Percentiles rank a stretch among this genome's conserved stretches.
Conservation (phyloP, 495 filamentous ascomycete species). For the Podospora australis region DNA sequence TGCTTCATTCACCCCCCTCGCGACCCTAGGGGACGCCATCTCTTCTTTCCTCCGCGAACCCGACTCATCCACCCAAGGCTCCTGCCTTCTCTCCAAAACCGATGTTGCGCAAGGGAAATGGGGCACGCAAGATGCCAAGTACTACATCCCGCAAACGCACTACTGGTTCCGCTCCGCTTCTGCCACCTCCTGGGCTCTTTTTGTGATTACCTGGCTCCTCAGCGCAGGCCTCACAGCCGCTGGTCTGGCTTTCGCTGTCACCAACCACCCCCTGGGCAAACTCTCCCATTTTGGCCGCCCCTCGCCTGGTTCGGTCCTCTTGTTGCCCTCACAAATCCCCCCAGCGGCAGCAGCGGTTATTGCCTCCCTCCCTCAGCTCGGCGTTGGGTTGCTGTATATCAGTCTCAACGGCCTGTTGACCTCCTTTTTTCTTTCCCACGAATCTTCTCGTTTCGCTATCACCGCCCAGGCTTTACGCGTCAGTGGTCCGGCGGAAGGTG, state of each 20-base stretch:
- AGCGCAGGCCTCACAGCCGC: slow-evolving; percentile 25
- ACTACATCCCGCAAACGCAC: slow-evolving; percentile 33
- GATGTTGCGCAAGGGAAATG: slow-evolving; percentile 36
- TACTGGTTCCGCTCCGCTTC: slow-evolving; percentile 37
- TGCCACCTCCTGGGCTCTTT: slow-evolving; percentile 28
- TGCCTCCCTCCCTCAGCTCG: slow-evolving; percentile 32
- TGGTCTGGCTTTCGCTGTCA: slow-evolving; percentile 22
- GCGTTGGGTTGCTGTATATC: slow-evolving; percentile 36
- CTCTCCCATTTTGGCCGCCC: slow-evolving; percentile 30
- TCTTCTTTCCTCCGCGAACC: slow-evolving; percentile 39
- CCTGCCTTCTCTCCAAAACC: slow-evolving; percentile 31
- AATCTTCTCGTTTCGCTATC: slow-evolving; percentile 33
- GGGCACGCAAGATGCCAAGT: slow-evolving; percentile 27
- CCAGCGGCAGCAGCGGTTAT: slow-evolving; percentile 24
- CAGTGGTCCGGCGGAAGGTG: slow-evolving; percentile 23
- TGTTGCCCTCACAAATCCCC: slow-evolving; percentile 6
- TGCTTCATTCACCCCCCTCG: slow-evolving; percentile 31
- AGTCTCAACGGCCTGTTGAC: slow-evolving; percentile 33
- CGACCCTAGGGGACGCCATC: slow-evolving; percentile 41
- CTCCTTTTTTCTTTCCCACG: slow-evolving; percentile 37
- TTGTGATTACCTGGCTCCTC: slow-evolving; percentile 22
- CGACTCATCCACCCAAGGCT: slow-evolving; percentile 28
- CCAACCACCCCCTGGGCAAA: slow-evolving; percentile 9
- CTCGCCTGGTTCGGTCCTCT: slow-evolving; percentile 11
- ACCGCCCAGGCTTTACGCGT: slow-evolving; percentile 30